phyloP scores from a whole-genome alignment of 345 rosid species.

The Syzygium oleosum region DNA sequence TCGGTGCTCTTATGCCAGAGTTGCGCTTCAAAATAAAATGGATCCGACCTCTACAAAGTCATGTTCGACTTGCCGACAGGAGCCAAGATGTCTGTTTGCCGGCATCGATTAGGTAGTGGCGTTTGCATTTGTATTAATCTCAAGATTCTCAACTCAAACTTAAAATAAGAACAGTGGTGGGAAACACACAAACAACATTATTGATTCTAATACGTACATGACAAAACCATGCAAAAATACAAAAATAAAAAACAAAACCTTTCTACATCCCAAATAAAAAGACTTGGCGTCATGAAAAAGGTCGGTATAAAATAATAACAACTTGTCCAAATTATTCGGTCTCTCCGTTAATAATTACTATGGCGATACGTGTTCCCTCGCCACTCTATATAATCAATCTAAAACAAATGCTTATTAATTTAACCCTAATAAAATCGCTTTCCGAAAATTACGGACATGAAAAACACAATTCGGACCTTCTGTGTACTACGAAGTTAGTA shows the following conservation, averaged over 20 bases:
- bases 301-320: too few species aligned
- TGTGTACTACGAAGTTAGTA: too few species aligned
- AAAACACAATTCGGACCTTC: too few species aligned
- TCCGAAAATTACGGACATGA: too few species aligned
- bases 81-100: not conserved
- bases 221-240: not conserved
- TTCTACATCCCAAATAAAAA: not conserved
- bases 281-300: not conserved
- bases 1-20: not conserved
- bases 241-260: too few species aligned
- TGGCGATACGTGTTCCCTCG: too few species aligned
- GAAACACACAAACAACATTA: not conserved
- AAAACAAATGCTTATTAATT: too few species aligned
- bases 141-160: not conserved
- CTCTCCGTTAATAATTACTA: not conserved
- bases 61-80: not conserved
- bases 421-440: too few species aligned
- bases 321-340: not conserved
- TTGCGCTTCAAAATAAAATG: not conserved
- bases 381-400: too few species aligned
- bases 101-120: not conserved
- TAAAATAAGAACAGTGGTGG: not conserved
- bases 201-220: not conserved
- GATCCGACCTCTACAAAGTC: not conserved
- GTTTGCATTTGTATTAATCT: not conserved